Base-by-base conservation (phyloP, 2,329 filamentous ascomycete species). In the Cordyceps fumosorosea region DNA sequence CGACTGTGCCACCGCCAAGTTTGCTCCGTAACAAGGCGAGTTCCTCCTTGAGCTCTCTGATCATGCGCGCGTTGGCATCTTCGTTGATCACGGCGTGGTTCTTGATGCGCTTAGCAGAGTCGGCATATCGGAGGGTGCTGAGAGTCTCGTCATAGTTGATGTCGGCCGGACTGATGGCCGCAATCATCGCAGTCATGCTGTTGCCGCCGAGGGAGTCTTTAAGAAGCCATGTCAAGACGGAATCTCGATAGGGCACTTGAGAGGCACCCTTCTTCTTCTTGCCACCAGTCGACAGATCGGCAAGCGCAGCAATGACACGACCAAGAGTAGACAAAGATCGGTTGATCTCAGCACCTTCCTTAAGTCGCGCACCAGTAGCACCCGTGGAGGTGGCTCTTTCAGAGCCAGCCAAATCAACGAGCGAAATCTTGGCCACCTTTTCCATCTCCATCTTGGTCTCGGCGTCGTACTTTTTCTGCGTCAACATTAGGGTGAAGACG, bases 181-280 rank as follows among this genome's bases (percentile, higher is more conserved):
- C 96, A 81, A 99, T 99, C 96, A 99, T 99, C 64, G 95, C 95
- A 26, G 95, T 99, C 90, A 98, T 93, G 74, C 93, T 98, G 81
- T 99, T 99, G 71, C 95, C 95, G 72, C 95, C 95, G 6, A 99
- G 78, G 4, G 93, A 98, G 74, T 99, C 96, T 73, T 99, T 99
- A 67, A 99, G 77, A 51, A 99, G 79, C 95, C 95, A 99, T 1
- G 95, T 99, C 67, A 99, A 78, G 56, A 99, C 87, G 71, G 91
- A 96, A 79, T 99, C 96, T 83, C 95, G 89, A 73, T 99, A 99
- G 0, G 95, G 96, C 0, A 99, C 95, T 75, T 96, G 83, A 10
- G 76, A 86, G 14, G 81, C 79, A 26, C 84, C 85, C 22, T 85
- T 83, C 62, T 88, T 88, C 70, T 88, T 96, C 77, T 92, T 93